phyloP scores from a whole-genome alignment of 176 grass and related monocot genomes.

The Olyra latifolia region DNA sequence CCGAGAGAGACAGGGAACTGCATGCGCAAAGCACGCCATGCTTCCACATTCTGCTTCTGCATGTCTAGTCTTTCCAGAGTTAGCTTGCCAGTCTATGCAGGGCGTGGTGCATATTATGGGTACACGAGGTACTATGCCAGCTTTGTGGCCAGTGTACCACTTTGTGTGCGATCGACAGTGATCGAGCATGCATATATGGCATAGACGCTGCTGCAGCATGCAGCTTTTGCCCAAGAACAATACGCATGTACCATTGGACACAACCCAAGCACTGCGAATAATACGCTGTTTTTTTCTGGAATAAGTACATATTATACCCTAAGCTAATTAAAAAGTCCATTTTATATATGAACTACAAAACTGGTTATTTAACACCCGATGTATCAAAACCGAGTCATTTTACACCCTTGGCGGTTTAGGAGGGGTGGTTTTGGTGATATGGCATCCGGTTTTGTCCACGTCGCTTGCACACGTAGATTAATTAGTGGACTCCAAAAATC shows the following conservation, averaged over 20 bases:
- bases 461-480: too few relatives aligned
- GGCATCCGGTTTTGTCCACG: too few relatives aligned
- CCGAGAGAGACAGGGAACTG: not conserved
- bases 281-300: too few relatives aligned
- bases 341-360: too few relatives aligned
- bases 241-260: not conserved
- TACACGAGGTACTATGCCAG: slow-evolving; percentile 22
- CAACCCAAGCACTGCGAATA: too few relatives aligned
- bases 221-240: slow-evolving; percentile 24
- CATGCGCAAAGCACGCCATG: not conserved
- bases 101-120: slow-evolving; percentile 10
- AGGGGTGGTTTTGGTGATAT: too few relatives aligned
- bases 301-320: too few relatives aligned
- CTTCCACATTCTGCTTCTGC: slow-evolving; percentile 24
- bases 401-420: too few relatives aligned
- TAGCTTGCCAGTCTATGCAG: slow-evolving; percentile 11
- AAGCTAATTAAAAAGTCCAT: too few relatives aligned
- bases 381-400: too few relatives aligned
- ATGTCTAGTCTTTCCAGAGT: slow-evolving; percentile 31
- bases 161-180: not conserved
- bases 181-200: slow-evolving; percentile 13
- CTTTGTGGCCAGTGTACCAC: not conserved
- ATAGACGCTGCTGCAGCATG: slow-evolving; percentile 6
- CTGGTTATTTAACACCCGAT: too few relatives aligned
- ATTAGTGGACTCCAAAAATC: too few relatives aligned